Evolutionary conservation across 208 protist species (phyloP).

Genomic region (Porcisia hertigi): DNA sequence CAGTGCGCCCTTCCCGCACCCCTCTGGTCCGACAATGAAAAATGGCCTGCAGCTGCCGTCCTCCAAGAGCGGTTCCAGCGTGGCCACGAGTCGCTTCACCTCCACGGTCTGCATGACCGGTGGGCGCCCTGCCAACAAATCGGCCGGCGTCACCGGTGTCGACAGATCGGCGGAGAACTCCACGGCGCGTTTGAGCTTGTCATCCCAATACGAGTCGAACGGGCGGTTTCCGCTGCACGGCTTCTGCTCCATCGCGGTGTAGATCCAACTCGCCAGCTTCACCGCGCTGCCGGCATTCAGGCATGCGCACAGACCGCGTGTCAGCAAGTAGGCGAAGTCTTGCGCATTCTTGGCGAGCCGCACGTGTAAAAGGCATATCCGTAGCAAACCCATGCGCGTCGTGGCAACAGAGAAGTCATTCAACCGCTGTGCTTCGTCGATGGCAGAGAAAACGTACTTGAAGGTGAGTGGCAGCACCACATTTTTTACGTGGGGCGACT

Average conservation of each 20-base stretch:
- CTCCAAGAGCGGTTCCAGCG: conserved; percentile 88
- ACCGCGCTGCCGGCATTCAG: conserved; percentile 51
- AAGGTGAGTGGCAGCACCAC: conserved; percentile 67
- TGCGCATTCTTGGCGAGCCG: conserved; percentile 51
- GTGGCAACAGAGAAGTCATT: conserved; percentile 87
- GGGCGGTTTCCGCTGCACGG: conserved; percentile 73
- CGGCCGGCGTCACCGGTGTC: conserved; percentile 45
- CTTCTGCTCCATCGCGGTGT: conserved; percentile 74
- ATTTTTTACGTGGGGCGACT: conserved; percentile 39
- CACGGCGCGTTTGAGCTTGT: conserved; percentile 43
- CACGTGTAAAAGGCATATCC: conserved; percentile 75
- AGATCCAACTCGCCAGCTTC: conserved; percentile 85
- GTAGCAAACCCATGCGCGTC: conserved; percentile 91
- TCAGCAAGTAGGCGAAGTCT: conserved; percentile 76
- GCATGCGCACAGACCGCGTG: conserved; percentile 60
- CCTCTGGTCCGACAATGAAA: conserved; percentile 96
- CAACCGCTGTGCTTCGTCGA: conserved; percentile 62
- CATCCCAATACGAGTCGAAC: conserved; percentile 88
- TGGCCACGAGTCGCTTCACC: conserved; percentile 84
- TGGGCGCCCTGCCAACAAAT: conserved; percentile 54
- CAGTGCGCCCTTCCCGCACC: conserved; percentile 93
- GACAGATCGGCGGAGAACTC: conserved; percentile 72
- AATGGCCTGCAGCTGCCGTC: conserved; percentile 81
- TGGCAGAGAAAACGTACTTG: conserved; percentile 82
- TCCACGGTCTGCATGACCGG: conserved; percentile 92